Conservation (phyloP, 2,329 filamentous ascomycete genomes). For the Talaromyces rugulosus region DNA sequence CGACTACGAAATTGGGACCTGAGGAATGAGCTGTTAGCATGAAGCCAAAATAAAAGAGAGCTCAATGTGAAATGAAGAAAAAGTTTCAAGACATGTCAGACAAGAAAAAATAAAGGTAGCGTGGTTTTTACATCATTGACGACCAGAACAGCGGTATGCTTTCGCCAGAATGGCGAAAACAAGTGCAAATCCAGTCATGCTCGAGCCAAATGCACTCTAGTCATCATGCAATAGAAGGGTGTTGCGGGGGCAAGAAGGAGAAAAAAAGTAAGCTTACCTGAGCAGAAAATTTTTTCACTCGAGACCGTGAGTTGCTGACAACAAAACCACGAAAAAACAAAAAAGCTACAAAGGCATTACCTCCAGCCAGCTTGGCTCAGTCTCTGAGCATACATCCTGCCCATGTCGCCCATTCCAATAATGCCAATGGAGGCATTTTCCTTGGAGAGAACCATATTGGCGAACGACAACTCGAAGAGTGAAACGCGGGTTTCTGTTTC, state of each 20-base stretch:
- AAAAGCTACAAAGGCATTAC: conserved; percentile 54
- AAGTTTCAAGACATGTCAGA: conserved; percentile 60
- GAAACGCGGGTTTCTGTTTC: not conserved
- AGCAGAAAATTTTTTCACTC: not conserved
- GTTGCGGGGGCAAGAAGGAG: not conserved
- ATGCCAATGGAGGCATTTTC: conserved; percentile 78
- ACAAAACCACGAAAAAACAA: conserved; percentile 5
- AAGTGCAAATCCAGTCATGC: conserved; percentile 64
- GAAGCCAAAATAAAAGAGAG: not conserved
- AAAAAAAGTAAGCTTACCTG: conserved; percentile 2
- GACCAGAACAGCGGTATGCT: conserved; percentile 52
- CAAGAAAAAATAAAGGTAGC: conserved; percentile 87
- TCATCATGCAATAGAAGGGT: conserved; percentile 69
- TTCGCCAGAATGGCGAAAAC: conserved; percentile 73
- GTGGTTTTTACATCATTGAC: conserved; percentile 99
- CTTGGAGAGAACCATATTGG: conserved; percentile 43
- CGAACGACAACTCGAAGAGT: not conserved
- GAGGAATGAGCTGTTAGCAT: conserved; percentile 12
- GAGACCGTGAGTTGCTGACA: not conserved
- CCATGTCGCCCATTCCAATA: conserved; percentile 99
- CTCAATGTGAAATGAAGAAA: conserved; percentile 2
- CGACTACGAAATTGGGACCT: conserved; percentile 16
- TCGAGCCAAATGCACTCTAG: conserved; percentile 99
- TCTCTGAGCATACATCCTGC: conserved; percentile 91
- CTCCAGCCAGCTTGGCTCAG: conserved; percentile 93